These are phyloP conservation scores for Pseudogymnoascus sp. DNA, from an alignment of 2,329 filamentous ascomycete genomes.

Conservation along the genomic window DNA sequence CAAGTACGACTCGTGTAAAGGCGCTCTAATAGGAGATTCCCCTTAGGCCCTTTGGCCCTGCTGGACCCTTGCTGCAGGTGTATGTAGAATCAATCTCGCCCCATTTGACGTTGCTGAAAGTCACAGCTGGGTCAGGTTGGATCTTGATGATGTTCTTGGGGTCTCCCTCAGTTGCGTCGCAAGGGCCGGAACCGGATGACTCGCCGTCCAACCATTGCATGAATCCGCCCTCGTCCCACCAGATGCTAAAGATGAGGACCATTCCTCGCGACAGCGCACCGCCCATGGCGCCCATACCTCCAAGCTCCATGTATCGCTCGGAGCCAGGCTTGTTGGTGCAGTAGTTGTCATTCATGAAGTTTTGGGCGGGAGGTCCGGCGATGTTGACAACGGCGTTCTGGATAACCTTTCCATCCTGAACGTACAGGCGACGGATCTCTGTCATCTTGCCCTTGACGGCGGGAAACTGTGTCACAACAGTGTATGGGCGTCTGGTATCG, in stretches of 20 bases:
- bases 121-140: slow-evolving; percentile 43
- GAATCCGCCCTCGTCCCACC: slow-evolving; percentile 45
- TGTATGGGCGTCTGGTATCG: slow-evolving; percentile 36
- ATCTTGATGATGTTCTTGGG: slow-evolving; percentile 41
- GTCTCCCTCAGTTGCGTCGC: slow-evolving; percentile 45
- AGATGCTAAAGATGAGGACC: slow-evolving; percentile 48
- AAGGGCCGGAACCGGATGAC: slow-evolving; percentile 43
- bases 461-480: slow-evolving; percentile 44
- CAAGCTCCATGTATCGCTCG: slow-evolving; percentile 30
- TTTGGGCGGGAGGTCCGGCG: slow-evolving; percentile 27
- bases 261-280: slow-evolving; percentile 41
- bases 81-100: slow-evolving; percentile 54
- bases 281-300: slow-evolving; percentile 39
- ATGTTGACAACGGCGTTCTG: slow-evolving; percentile 34
- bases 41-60: not conserved
- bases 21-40: not conserved
- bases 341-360: slow-evolving; percentile 33
- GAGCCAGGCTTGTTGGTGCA: slow-evolving; percentile 29
- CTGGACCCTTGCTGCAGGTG: not conserved
- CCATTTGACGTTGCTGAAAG: slow-evolving; percentile 51
- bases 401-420: slow-evolving; percentile 42
- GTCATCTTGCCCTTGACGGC: slow-evolving; percentile 31
- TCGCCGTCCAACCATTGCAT: slow-evolving; percentile 52
- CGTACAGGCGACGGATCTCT: slow-evolving; percentile 42
- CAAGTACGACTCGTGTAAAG: not conserved